Evolutionary conservation across 2,329 filamentous ascomycete species (phyloP), one percentile per base, ranked within the genome.

Genomic region (Chaetomiaceae sp.): DNA sequence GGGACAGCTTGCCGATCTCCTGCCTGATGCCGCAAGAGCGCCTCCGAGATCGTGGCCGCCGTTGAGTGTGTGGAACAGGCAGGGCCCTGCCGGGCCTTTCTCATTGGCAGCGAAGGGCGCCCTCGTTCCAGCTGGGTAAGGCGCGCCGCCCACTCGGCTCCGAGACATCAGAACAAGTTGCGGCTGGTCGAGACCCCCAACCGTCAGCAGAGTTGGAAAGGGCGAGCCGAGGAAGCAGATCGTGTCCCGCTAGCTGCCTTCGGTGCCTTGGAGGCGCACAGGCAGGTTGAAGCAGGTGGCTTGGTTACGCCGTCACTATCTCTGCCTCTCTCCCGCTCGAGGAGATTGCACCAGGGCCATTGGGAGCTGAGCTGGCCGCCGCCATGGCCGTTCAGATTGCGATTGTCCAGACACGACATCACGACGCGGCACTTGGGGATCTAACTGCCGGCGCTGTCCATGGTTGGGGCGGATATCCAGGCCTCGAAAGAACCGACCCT

Each of bases 31-130:
- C 9, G 6, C 4, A 27, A 7, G 4, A 16, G 14, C 38, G 21
- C 23, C 31, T 19, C 27, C 34, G 30, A 44, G 42, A 33, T 43
- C 42, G 23, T 43, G 42, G 46, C 30, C 30, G 30, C 51, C 51
- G 51, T 53, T 53, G 46, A 44, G 41, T 31, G 45, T 40, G 40
- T 46, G 41, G 27, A 39, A 41, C 45, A 41, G 5, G 25, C 21
- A 31, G 5, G 17, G n/a, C 10, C 35, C 33, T n/a, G n/a, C n/a
- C n/a, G n/a, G 8, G 1, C 10, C 16, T 25, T 14, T 14, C n/a
- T 41, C 45, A 52, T 41, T 48, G 34, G 44, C 27, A 31, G 41
- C 17, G 27, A 19, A 44, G 14, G 14, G 5, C 8, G 17, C 34
- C 30, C 33, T 16, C 40, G 1, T 14, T 14, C 40, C 13, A 43